Evolutionary conservation across 2,329 filamentous ascomycete species (phyloP), one percentile per base, ranked within the genome.

Genomic region (Sclerotinia sclerotiorum): DNA sequence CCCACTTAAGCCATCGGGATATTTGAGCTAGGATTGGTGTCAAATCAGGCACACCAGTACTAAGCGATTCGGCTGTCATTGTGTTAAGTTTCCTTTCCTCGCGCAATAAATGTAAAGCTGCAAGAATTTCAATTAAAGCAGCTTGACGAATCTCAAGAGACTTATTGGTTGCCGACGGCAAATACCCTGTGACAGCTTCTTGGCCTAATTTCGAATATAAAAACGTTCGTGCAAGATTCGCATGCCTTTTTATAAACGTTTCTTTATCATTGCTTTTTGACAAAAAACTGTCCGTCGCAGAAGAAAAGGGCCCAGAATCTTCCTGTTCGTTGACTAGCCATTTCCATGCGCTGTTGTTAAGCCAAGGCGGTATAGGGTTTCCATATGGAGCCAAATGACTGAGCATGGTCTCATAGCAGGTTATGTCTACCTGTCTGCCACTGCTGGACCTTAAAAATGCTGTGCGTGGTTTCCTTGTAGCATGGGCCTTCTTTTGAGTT

Each of bases 51-150:
- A 80, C 73, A 54, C 83, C 80, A 27, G 78, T 78, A 60, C 76
- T 79, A 15, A 82, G 79, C n/a, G 79, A 77, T 70, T 85, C 82
- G n/a, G 80, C 79, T 56, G 82, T 82, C 67, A 82, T 80, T 4
- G 89, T 85, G 70, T 92, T 87, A 1, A 99, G 84, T 76, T 97
- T 98, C 71, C 91, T 85, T 77, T 99, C 95, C 78, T 99, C 94
- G 0, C 91, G 85, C n/a, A 97, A 82, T 3, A 98, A 82, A 79
- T 99, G 95, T 17, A 99, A 82, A 0, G 87, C 90, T 72, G 96
- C 82, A 49, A 94, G 85, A 64, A 91, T 83, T 75, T 91, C 86
- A 76, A 90, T 81, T 46, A 90, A 84, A 67, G 88, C 80, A 75
- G 83, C 88, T 68, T 85, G 83, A 55, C 88, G 85, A 62, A 83